Conservation (phyloP, 805 yeast genomes). For the Hanseniaspora singularis region DNA sequence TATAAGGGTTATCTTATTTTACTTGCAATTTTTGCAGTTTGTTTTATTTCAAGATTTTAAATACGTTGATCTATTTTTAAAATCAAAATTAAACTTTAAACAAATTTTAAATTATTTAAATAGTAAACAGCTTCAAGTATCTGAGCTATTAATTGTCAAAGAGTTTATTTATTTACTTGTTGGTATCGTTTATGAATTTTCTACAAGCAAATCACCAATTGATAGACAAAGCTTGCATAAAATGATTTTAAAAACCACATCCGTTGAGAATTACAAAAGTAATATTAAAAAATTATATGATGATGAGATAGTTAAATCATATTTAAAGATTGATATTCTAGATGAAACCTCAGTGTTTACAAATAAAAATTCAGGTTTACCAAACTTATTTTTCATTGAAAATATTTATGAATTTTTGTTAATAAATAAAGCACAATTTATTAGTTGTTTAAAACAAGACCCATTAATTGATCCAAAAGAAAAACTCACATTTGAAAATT, state of each 20-base stretch:
- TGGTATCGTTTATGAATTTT: conserved; percentile 76
- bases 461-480: conserved; percentile 63
- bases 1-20: conserved; percentile 66
- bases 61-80: conserved; percentile 64
- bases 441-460: conserved; percentile 57
- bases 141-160: conserved; percentile 48
- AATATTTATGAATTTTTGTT: conserved; percentile 53
- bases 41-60: conserved; percentile 70
- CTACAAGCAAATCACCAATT: conserved; percentile 43
- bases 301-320: conserved; percentile 41
- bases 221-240: conserved; percentile 49
- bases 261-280: conserved; percentile 65
- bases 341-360: conserved; percentile 42
- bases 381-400: conserved; percentile 62
- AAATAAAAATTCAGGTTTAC: conserved; percentile 44
- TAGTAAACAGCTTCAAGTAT: conserved; percentile 30
- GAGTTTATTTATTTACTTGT: conserved; percentile 61
- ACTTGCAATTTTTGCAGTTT: conserved; percentile 55
- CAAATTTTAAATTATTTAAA: conserved; percentile 57
- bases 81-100: conserved; percentile 53
- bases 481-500: conserved; percentile 46
- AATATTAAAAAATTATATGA: conserved; percentile 65
- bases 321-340: conserved; percentile 39
- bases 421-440: conserved; percentile 58
- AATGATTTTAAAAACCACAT: conserved; percentile 57